Evolutionary conservation across 2,329 filamentous ascomycete genomes (phyloP).

Genomic region (Calonectria pseudoreteaudii): DNA sequence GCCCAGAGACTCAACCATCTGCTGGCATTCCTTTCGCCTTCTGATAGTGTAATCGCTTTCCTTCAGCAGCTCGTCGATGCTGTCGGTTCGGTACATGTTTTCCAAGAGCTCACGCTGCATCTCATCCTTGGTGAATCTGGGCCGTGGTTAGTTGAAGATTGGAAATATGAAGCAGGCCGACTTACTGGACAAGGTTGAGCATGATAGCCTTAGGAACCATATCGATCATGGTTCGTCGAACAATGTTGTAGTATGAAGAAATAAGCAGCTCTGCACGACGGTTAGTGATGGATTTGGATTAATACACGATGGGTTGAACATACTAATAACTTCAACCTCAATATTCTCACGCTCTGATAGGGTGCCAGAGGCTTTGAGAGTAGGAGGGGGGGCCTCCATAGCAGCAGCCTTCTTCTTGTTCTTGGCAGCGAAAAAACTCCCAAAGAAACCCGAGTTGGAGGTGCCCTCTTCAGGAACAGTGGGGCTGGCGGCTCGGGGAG

Average conservation of each 20-base stretch:
- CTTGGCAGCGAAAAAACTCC: slow-evolving; percentile 98
- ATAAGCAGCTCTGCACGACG: slow-evolving; percentile 83
- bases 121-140: slow-evolving; percentile 92
- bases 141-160: slow-evolving; percentile 33
- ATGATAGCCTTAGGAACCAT: slow-evolving; percentile 99
- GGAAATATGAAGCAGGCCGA: slow-evolving; percentile 39
- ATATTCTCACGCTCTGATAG: slow-evolving; percentile 94
- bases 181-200: slow-evolving; percentile 94
- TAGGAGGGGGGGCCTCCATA: slow-evolving; percentile 95
- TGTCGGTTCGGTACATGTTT: slow-evolving; percentile 94
- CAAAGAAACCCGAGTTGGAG: slow-evolving; percentile 87
- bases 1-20: slow-evolving; percentile 95
- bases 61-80: slow-evolving; percentile 94
- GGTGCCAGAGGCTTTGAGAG: slow-evolving; percentile 92
- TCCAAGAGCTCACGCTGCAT: slow-evolving; percentile 98
- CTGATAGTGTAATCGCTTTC: slow-evolving; percentile 97
- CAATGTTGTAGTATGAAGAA: slow-evolving; percentile 97
- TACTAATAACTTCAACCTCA: slow-evolving; percentile 98
- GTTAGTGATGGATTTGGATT: slow-evolving; percentile 25
- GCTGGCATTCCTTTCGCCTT: slow-evolving; percentile 96
- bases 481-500: slow-evolving; percentile 82
- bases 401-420: slow-evolving; percentile 99
- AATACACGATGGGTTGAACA: slow-evolving; percentile 50
- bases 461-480: slow-evolving; percentile 68
- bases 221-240: slow-evolving; percentile 98